Evolutionary conservation across 306 rosid genomes (phyloP), one percentile per base, ranked within the genome.

Genomic region (Vigna reflexopilosa): DNA sequence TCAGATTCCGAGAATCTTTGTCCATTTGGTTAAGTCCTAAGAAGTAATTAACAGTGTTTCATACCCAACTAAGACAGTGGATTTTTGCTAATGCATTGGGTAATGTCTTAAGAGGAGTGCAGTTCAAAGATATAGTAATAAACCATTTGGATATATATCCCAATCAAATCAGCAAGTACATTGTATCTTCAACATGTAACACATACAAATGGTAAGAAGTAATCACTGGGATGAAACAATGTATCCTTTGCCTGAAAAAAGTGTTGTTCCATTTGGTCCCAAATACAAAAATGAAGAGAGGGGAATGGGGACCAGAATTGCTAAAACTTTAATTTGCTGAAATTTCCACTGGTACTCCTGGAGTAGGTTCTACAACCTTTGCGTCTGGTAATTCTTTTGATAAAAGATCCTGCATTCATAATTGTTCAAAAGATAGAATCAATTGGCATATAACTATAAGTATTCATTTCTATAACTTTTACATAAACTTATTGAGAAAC

Each of bases 311-410:
- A 10, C 13, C 71, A 38, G 67, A 70, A 19, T 68, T 52, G 69
- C 50, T 73, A 57, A 28, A 78, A 26, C 57, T 54, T 50, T 75
- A 73, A 72, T 80, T 83, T 77, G 82, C 69, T 14, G 77, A 80
- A 64, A 94, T 82, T 76, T 89, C 85, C 17, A 94, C 78, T 0
- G 97, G 88, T 3, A 87, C 80, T 22, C 97, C 97, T 67, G 97
- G 95, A 49, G 82, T 77, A 67, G 92, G 92, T 69, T 84, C 93
- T 36, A 92, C 49, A 42, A 94, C 87, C 74, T 75, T 82, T 11
- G 84, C 92, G 19, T 74, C 90, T 67, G 95, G 90, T 51, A 90
- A 77, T 76, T 90, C 97, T 85, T 88, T 89, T 47, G 89, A 86
- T 83, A 94, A 40, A 13, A 94, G 89, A 73, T 89, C 96, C 98